Evolutionary conservation across 164 flowering plant species (phyloP), one percentile per base, ranked within the genome.

Genomic region (Magnolia kwangsiensis): DNA sequence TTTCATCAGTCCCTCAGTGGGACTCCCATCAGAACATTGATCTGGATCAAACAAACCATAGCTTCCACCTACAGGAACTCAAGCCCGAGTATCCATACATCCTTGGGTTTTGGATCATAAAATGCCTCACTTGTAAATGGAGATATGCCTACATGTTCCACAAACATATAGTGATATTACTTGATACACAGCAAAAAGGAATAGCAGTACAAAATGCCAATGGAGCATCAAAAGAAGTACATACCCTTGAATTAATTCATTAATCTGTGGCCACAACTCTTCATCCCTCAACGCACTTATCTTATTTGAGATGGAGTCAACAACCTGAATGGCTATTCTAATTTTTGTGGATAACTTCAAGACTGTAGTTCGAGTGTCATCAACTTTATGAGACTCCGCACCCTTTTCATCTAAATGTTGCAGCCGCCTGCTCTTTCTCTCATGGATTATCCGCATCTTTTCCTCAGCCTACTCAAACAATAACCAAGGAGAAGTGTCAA

Each of bases 201-300:
- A 65, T 50, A 10, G 58, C 49, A 50, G 13, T 31, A 23, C 14
- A 55, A 55, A 66, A 58, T 10, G 3, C 18, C 19, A 49, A 50
- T 16, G 19, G n/a, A 68, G 29, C 4, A 31, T 68, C 14, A 29
- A 24, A 65, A 73, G 61, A 72, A 67, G 27, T 18, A 71, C 91
- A 72, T 89, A 96, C 99, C 98, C 98, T 69, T 85, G 86, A 77
- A 96, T 86, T 69, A 94, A 81, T 79, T 92, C 95, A 81, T 83
- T 87, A 49, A 91, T 80, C 78, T 88, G 95, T 1, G 92, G 99
- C 98, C 98, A 94, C 70, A 96, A 85, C 82, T 96, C 99, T 74
- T 96, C 97, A 82, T 96, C 99, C 82, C 98, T 91, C 70, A 93
- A 83, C 79, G 79, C 87, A 77, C 84, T 96, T 81, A 96, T 92